Conservation (phyloP, 495 filamentous ascomycete genomes). For the Penicillium pulvis region DNA sequence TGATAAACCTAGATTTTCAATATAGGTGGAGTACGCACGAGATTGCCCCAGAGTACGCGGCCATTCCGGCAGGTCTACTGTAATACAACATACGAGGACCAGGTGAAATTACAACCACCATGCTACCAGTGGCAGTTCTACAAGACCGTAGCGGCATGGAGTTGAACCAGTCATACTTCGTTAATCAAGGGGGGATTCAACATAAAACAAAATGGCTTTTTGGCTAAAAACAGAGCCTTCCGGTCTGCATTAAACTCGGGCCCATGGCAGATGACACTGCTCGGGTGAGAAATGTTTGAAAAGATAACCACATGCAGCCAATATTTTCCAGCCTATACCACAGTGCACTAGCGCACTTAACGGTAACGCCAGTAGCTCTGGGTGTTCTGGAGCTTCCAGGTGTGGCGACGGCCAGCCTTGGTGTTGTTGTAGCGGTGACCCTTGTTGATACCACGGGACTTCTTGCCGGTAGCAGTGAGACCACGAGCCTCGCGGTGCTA, state of each 20-base stretch:
- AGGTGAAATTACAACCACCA: slow-evolving; percentile 8
- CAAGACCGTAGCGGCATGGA: slow-evolving; percentile 21
- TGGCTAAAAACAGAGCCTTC: slow-evolving; percentile 48
- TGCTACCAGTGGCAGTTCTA: slow-evolving; percentile 15
- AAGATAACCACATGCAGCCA: slow-evolving; percentile 45
- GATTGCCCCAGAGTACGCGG: neutral
- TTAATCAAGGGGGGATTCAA: slow-evolving; percentile 41
- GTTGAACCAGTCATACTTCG: slow-evolving; percentile 48
- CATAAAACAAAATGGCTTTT: slow-evolving; percentile 43
- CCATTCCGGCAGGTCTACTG: neutral
- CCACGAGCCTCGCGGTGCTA: slow-evolving; percentile 95
- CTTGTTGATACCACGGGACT: slow-evolving; percentile 97
- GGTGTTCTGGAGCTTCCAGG: slow-evolving; percentile 99
- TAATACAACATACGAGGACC: neutral
- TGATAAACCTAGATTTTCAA: neutral
- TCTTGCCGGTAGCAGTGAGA: slow-evolving; percentile 97
- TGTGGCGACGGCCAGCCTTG: slow-evolving; percentile 90
- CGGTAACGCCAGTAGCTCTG: slow-evolving; percentile 89
- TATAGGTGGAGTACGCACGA: neutral
- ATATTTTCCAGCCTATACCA: slow-evolving; percentile 36
- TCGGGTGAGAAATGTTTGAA: slow-evolving; percentile 40
- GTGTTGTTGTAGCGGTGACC: slow-evolving; percentile 99
- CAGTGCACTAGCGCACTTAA: slow-evolving; percentile 46
- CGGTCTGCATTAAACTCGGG: slow-evolving; percentile 46
- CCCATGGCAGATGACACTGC: slow-evolving; percentile 33